These are phyloP conservation scores for Kwoniella botswanensis DNA, from an alignment of 768 basidiomycete genomes.

Conservation along the genomic window DNA sequence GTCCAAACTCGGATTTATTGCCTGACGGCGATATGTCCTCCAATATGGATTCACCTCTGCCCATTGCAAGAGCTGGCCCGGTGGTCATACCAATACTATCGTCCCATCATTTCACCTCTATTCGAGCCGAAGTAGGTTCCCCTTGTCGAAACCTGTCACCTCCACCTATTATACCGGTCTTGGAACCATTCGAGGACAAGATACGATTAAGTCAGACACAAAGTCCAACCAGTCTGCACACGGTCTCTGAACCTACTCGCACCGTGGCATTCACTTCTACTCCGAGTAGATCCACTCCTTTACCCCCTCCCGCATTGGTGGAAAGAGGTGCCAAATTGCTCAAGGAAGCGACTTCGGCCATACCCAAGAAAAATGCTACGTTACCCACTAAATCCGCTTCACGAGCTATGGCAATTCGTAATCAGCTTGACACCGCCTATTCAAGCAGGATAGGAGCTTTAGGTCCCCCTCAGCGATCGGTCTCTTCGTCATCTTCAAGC, in stretches of 20 bases:
- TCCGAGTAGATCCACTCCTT: not conserved
- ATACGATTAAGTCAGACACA: not conserved
- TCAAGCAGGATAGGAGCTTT: conserved; percentile 21
- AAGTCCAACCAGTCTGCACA: not conserved
- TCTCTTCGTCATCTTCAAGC: conserved; percentile 26
- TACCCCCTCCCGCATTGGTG: conserved; percentile 21
- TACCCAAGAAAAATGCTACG: not conserved
- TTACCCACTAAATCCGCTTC: conserved; percentile 15
- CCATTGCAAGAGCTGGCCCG: conserved; percentile 42
- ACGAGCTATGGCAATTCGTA: conserved; percentile 27
- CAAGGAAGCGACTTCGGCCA: conserved; percentile 12
- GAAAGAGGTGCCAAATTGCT: conserved; percentile 25
- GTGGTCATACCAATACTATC: conserved; percentile 43
- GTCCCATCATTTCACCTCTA: conserved; percentile 20
- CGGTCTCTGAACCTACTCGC: not conserved
- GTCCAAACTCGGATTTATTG: not conserved
- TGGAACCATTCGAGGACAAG: not conserved
- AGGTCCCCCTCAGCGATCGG: conserved; percentile 40
- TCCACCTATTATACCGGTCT: not conserved
- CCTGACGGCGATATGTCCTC: not conserved
- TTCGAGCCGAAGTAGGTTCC: conserved; percentile 38
- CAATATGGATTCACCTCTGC: conserved; percentile 41
- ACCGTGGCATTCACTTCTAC: not conserved
- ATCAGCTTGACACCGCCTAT: conserved; percentile 32
- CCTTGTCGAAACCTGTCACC: conserved; percentile 33